These are phyloP conservation scores for Nitzschia inconspicua DNA, from an alignment of 108 stramenopile genomes.

Conservation along the genomic window DNA sequence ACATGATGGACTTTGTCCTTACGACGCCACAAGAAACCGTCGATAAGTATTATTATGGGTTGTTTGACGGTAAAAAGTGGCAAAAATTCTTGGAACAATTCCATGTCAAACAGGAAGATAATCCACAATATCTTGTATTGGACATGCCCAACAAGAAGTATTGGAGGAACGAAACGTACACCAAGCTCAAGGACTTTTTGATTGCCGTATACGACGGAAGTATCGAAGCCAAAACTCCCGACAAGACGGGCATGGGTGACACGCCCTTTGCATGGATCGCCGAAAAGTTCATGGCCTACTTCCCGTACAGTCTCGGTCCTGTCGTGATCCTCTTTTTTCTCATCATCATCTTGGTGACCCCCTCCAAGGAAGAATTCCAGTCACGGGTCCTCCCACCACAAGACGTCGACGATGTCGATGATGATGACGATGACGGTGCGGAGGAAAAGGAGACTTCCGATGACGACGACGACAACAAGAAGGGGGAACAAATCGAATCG, in stretches of 20 bases:
- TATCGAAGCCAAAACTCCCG: slow-evolving; percentile 1
- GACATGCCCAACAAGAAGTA: slow-evolving; percentile 56
- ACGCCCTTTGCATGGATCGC: slow-evolving; percentile 20
- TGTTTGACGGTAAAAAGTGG: slow-evolving; percentile 77
- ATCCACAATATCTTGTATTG: slow-evolving; percentile 71
- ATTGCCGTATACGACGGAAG: slow-evolving; percentile 25
- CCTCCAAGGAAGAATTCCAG: slow-evolving; percentile 16
- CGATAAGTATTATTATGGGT: slow-evolving; percentile 65
- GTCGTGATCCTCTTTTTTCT: slow-evolving; percentile 12
- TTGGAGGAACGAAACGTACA: slow-evolving; percentile 61
- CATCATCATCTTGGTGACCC: slow-evolving; percentile 10
- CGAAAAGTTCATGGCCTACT: slow-evolving; percentile 16
- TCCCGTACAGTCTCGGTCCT: slow-evolving; percentile 28
- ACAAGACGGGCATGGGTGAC: background rate
- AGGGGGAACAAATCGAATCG: no score
- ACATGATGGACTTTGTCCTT: slow-evolving; percentile 52
- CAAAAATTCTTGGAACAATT: slow-evolving; percentile 72
- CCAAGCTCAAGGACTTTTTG: slow-evolving; percentile 26
- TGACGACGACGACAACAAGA: background rate
- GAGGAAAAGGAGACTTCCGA: background rate
- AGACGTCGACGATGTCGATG: background rate
- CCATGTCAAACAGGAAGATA: slow-evolving; percentile 29
- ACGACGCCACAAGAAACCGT: slow-evolving; percentile 15
- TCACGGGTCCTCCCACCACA: background rate
- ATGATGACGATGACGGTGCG: slow-evolving; percentile 4